Evolutionary conservation across 108 stramenopile species (phyloP), one percentile per base, ranked within the genome.

Genomic region (Chaetoceros tenuissimus): DNA sequence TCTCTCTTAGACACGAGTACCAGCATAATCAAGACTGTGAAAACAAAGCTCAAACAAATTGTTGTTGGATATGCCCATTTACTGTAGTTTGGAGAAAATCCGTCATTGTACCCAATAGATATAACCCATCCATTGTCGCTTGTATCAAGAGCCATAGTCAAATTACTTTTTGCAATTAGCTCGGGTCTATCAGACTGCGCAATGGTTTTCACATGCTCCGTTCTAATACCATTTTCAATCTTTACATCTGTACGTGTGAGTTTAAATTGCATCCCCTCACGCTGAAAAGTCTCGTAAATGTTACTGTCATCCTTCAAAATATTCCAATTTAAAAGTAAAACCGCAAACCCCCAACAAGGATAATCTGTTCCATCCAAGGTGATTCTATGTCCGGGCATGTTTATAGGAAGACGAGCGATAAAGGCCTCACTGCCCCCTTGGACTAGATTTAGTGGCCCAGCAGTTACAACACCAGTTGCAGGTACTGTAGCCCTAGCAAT

Each of bases 311-410:
- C 40, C 2, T 65, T 48, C 3, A 73, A 24, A 26, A 46, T 63
- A 1, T 60, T 54, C 72, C 72, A 73, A 46, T 68, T 68, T n/a
- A 73, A 55, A 2, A 73, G 2, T 29, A 54, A 55, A 0, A 62
- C 63, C 13, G 64, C 69, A 40, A 75, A 79, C 48, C 81, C 81
- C 81, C 81, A 82, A 8, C 52, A 48, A 1, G 53, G 46, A 49
- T 82, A 73, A 25, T 47, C 53, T 3, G 66, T 46, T n/a, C 63
- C 78, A 47, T 66, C 49, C 17, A 77, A 47, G 2, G 46, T 59
- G 49, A 82, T 79, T 10, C 22, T 53, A 48, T 79, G 57, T 27
- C 51, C 46, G 16, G 46, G 28, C 23, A 74, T 55, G 48, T 63
- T 52, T 18, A 82, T 66, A 0, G 78, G 60, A 18, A 79, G 40